Base-by-base conservation (phyloP, 176 grass and related monocot genomes). In the Metroxylon sagu region DNA sequence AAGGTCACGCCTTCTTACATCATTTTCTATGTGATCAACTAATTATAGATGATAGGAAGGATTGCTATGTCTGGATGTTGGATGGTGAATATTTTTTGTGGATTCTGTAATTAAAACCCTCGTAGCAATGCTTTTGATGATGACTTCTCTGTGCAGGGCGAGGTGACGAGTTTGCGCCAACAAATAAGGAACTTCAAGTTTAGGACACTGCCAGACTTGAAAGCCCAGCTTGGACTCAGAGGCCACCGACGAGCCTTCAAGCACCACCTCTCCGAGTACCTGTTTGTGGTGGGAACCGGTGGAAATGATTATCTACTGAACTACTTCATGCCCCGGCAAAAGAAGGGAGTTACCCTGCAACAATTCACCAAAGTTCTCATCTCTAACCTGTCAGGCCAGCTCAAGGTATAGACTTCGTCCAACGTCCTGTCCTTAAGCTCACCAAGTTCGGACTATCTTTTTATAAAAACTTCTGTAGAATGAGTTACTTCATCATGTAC, bases 231-330 rank as follows among this genome's bases (percentile, higher is more conserved):
- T 12, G 19, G 16, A 26, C 5, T 12, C 19, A 56, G 60, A 61
- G 50, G 70, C 48, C 54, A 15, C 0, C 58, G 70, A 54, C 56
- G 49, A 39, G 56, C 82, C 54, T 18, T 62, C 29, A 21, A 27
- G 49, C 62, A 50, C 69, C 69, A 74, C 59, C 56, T 89, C n/a
- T 66, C 85, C 27, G 60, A 67, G 52, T 83, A 77, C 60, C 29
- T 89, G 25, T 89, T 89, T 53, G 31, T 84, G 18, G 50, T 89
- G 52, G 85, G 80, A 18, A 67, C 80, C 4, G 85, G 85, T 0
- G 80, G 85, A 54, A 89, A 83, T 14, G 85, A 89, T 50, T 89
- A 80, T 56, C 49, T 83, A 35, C 72, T 89, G 56, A 77, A 89
- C 57, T 89, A 83, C 73, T 89, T 83, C 72, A 23, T 50, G 27